Conservation (phyloP, 805 yeast genomes). For the Blastobotrys mokoenaii region DNA sequence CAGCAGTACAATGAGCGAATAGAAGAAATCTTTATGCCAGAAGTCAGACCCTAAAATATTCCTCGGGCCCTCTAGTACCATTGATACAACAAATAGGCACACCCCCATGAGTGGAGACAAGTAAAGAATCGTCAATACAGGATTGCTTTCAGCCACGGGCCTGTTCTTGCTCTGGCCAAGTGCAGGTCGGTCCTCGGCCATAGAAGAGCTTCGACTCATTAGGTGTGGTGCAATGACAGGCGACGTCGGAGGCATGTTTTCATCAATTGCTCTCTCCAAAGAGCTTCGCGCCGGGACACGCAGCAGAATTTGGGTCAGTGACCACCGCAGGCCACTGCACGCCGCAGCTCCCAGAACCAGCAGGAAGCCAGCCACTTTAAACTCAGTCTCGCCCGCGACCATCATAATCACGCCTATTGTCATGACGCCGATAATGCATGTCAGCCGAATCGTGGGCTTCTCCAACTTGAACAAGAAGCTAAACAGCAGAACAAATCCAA, state of each 20-base stretch:
- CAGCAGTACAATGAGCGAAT: slow-evolving; percentile 50
- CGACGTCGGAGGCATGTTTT: too few relatives aligned
- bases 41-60: slow-evolving; percentile 45
- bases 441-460: slow-evolving; percentile 55
- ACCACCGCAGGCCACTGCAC: slow-evolving; percentile 91
- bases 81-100: slow-evolving; percentile 53
- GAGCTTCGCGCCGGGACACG: slow-evolving; percentile 23
- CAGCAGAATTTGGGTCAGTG: slow-evolving; percentile 77
- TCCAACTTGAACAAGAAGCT: slow-evolving; percentile 79
- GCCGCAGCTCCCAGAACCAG: slow-evolving; percentile 72
- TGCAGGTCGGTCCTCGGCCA: slow-evolving; percentile 23
- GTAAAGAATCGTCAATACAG: slow-evolving; percentile 75
- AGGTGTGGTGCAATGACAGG: too few relatives aligned
- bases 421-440: slow-evolving; percentile 69
- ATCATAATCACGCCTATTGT: slow-evolving; percentile 78
- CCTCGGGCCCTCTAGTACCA: slow-evolving; percentile 58
- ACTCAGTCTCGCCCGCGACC: slow-evolving; percentile 45
- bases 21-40: slow-evolving; percentile 54
- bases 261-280: too few relatives aligned
- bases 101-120: slow-evolving; percentile 78
- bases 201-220: neutral
- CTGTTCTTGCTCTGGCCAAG: slow-evolving; percentile 1
- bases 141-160: slow-evolving; percentile 34
- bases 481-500: slow-evolving; percentile 83
- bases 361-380: slow-evolving; percentile 49